phyloP scores from a whole-genome alignment of 306 rosid species.

The Cercis canadensis region DNA sequence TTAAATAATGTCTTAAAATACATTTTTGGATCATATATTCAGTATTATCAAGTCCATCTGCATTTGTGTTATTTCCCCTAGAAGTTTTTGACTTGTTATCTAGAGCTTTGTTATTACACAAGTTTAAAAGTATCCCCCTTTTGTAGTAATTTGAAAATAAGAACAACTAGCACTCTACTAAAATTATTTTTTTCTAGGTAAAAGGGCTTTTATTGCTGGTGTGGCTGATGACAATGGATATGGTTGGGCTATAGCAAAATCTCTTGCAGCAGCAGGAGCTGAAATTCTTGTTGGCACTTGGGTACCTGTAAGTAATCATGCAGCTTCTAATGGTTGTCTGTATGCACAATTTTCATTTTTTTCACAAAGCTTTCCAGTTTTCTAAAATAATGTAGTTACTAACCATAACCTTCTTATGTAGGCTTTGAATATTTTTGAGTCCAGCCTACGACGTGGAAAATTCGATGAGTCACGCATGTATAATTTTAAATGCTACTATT shows the following conservation, averaged over 20 bases:
- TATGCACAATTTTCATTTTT: neutral
- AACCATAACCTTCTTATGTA: constrained; percentile 38
- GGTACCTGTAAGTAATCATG: constrained; percentile 87
- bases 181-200: constrained; percentile 57
- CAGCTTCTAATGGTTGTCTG: neutral
- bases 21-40: too few species aligned
- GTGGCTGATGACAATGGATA: constrained; percentile 96
- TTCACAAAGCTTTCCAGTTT: neutral
- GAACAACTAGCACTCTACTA: constrained; percentile 14
- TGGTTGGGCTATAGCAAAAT: constrained; percentile 99
- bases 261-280: constrained; percentile 98
- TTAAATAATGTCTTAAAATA: too few species aligned
- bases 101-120: neutral
- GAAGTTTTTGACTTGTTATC: neutral
- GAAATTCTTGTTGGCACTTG: constrained; percentile 97
- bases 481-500: constrained; percentile 23
- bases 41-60: too few species aligned
- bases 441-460: constrained; percentile 93
- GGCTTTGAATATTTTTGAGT: constrained; percentile 96
- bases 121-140: neutral
- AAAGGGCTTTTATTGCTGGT: constrained; percentile 96
- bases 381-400: constrained; percentile 35
- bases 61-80: too few species aligned
- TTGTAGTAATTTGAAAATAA: neutral
- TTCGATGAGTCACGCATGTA: constrained; percentile 90